A percentile compares a stretch with the other conserved stretches of the same genome.
phyloP scores from a whole-genome alignment of 441 rosid species.

The Erysimum pusillum region DNA sequence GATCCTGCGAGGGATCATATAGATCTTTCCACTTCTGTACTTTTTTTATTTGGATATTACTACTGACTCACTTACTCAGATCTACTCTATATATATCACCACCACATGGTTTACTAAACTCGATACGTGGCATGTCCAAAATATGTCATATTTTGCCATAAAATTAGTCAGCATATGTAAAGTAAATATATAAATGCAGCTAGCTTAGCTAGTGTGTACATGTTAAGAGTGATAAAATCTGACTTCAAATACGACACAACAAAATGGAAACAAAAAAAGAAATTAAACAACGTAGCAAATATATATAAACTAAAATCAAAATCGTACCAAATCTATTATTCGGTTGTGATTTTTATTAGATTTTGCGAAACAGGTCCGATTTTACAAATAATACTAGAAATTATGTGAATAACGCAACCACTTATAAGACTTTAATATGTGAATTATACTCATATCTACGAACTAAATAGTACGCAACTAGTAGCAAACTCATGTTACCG shows the following conservation, averaged over 20 bases:
- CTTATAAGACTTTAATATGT: slow-evolving; percentile 1
- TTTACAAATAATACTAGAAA: background rate
- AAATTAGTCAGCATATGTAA: slow-evolving; percentile 9
- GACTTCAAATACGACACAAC: slow-evolving; percentile 28
- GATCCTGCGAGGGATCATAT: slow-evolving; percentile 36
- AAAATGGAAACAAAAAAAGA: background rate
- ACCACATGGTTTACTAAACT: slow-evolving; percentile 35
- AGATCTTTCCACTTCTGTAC: slow-evolving; percentile 46
- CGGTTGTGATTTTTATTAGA: background rate
- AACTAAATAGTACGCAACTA: slow-evolving; percentile 1
- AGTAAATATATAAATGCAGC: slow-evolving; percentile 2
- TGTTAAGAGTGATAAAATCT: slow-evolving; percentile 27
- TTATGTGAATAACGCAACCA: background rate
- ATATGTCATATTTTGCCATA: slow-evolving; percentile 33
- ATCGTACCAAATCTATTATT: background rate
- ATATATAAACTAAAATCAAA: background rate
- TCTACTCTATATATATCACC: slow-evolving; percentile 29
- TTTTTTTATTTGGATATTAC: slow-evolving; percentile 30
- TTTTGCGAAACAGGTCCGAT: background rate
- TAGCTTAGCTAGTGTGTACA: slow-evolving; percentile 3
- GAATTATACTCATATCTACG: background rate
- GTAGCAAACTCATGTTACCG: slow-evolving; percentile 34
- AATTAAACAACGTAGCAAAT: background rate
- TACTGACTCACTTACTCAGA: slow-evolving; percentile 43
- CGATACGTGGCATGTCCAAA: slow-evolving; percentile 37